Base-by-base conservation (phyloP, 2,329 filamentous ascomycete genomes). In the Trichophyton rubrum region DNA sequence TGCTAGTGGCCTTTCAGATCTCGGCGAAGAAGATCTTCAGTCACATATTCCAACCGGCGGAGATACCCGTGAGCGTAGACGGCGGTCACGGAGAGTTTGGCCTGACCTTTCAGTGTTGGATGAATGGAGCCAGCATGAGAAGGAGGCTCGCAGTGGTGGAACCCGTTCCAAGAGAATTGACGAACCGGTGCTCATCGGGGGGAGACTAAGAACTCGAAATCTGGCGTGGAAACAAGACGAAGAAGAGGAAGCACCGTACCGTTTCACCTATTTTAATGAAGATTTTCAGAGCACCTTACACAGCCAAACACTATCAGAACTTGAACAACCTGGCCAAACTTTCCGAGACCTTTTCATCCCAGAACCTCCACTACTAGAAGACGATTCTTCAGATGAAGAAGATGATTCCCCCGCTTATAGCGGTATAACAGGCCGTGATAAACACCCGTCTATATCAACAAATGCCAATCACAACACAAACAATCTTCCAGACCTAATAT, bases 231-330 rank as follows among this genome's bases (percentile, higher is more conserved):
- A 90, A 71, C 83, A 87, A 43, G 85, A 89, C 59, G 89, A 93
- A 64, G 89, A 92, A 64, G 91, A 96, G 63, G 92, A 96, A 65
- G 85, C 87, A 0, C 93, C 93, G 0, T 97, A 95, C 72, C 84
- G 93, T 27, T 99, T 96, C 72, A 97, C 93, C 0, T 99, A 99
- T 73, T 99, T 99, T 80, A 97, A 97, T 72, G 93, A 97, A 71
- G 90, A 96, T 64, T 90, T 97, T 60, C 87, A 90, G 68, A 95
- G 89, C 72, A 99, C 93, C 0, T 95, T 99, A 63, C 93, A 99
- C 73, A 93, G 90, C 62, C 89, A 95, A 73, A 93, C 88, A 0
- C 96, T 99, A 61, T 95, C 90, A 1, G 93, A 96, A 71, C 81
- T 99, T 20, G 82, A 95, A 7, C 90, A 96, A 66, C 86, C 89